phyloP scores from a whole-genome alignment of 305 asterid species.

The Withania somnifera region DNA sequence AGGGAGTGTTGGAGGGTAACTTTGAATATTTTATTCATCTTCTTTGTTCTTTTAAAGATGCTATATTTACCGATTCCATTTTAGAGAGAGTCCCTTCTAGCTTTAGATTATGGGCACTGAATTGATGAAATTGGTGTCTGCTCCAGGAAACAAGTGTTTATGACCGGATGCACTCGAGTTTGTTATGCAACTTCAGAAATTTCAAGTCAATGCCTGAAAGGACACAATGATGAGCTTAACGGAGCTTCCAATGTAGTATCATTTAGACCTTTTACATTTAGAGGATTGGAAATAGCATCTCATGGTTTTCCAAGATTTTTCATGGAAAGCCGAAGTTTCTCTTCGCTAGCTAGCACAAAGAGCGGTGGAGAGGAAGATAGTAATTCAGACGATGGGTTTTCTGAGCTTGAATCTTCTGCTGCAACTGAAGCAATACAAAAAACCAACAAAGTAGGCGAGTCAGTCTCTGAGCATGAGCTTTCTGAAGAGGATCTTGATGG shows the following conservation, averaged over 20 bases:
- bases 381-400: slow-evolving; percentile 4
- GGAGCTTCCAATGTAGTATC: not conserved
- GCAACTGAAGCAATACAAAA: slow-evolving; percentile 4
- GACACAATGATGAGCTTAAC: not conserved
- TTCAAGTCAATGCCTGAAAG: not conserved
- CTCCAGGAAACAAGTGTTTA: slow-evolving; percentile 9
- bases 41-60: not conserved
- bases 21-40: not conserved
- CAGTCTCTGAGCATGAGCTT: slow-evolving; percentile 23
- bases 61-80: not conserved
- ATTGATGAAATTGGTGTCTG: not conserved
- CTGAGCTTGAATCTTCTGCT: slow-evolving; percentile 18
- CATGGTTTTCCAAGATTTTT: not conserved
- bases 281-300: not conserved
- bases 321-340: slow-evolving; percentile 5
- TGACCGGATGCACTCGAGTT: not conserved
- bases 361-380: slow-evolving; percentile 15
- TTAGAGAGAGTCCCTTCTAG: not conserved
- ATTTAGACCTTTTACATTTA: not conserved
- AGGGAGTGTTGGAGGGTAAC: not conserved
- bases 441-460: slow-evolving; percentile 19
- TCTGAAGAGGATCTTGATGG: slow-evolving; percentile 19
- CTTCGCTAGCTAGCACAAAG: slow-evolving; percentile 22
- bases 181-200: not conserved
- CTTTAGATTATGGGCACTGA: not conserved